Evolutionary conservation across 257 asterid genomes (phyloP).

Genomic region (Paraleonurus japonicus): DNA sequence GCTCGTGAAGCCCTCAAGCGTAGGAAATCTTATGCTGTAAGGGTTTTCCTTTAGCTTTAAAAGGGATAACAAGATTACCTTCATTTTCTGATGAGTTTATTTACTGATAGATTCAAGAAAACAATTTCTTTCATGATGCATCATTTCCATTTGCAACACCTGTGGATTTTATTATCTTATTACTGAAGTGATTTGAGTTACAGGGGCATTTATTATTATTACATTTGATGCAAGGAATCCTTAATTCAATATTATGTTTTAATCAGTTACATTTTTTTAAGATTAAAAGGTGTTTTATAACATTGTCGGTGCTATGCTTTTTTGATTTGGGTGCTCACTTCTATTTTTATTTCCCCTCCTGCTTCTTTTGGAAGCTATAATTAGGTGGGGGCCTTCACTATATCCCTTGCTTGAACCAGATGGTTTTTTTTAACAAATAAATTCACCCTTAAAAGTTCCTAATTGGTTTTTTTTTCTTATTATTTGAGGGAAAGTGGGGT

Average conservation of each 20-base stretch:
- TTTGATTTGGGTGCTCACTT: neutral
- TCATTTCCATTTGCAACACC: conserved; percentile 12
- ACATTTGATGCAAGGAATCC: neutral
- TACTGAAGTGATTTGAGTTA: conserved; percentile 15
- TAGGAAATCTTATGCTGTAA: conserved; percentile 87
- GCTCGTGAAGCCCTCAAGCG: conserved; percentile 99
- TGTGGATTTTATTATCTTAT: conserved; percentile 6
- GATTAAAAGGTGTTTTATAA: neutral
- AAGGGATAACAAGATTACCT: conserved; percentile 1
- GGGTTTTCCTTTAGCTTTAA: conserved; percentile 17
- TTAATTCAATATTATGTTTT: neutral
- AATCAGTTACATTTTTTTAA: neutral
- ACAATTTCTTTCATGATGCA: conserved; percentile 13
- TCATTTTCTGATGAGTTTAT: conserved; percentile 3
- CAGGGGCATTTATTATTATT: neutral
- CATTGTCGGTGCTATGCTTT: neutral
- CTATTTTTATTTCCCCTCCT: neutral
- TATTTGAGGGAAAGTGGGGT: neutral
- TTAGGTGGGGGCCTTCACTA: neutral
- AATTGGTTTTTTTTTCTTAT: neutral
- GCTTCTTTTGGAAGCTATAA: neutral
- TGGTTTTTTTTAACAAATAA: neutral
- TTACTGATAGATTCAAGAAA: conserved; percentile 15
- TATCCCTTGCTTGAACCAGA: neutral
- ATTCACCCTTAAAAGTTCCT: neutral